Evolutionary conservation across 805 yeast species (phyloP), one percentile per base, ranked within the genome.

Genomic region (Suhomyces emberorum): DNA sequence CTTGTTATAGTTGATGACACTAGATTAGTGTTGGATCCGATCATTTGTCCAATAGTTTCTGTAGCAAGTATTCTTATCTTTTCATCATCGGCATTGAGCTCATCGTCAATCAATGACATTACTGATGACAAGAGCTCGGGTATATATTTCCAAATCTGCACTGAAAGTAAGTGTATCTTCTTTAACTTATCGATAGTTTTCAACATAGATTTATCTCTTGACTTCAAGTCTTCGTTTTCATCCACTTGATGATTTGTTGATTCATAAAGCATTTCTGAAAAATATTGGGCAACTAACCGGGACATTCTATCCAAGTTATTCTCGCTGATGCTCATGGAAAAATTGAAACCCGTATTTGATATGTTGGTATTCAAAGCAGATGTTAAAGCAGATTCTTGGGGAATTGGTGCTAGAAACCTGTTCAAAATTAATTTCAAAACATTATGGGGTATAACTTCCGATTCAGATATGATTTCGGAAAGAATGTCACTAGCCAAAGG

Each of bases 21-120:
- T 5, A 9, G n/a, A 11, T 23, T 23, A 4, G 54, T 41, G 2
- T 54, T 42, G 7, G 54, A 41, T 1, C 59, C 62, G 1, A 88
- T 55, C 53, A 89, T 76, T 27, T 70, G 59, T 0, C 95, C 91
- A 2, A 89, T 72, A 0, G 93, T 76, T 29, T 75, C 75, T 0
- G 95, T 83, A 0, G 95, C 88, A 35, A 83, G 57, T 0, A 70
- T 53, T 44, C 96, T 71, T 14, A 84, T 67, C 11, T 66, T 57
- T 20, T 76, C 78, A 45, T 79, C 75, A 28, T 82, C 85, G 0
- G 95, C 87, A 39, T 77, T 78, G 28, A 88, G 61, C 46, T 88
- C 95, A 49, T 85, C 88, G 46, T 85, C 86, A 3, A 88, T 64
- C 34, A 86, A 72, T 0, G 95, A 93, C 70, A 85, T 76, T 0